Percentiles rank a stretch among this genome's conserved stretches.
Conservation (phyloP, 2,329 filamentous ascomycete species). For the Apiospora koreana region DNA sequence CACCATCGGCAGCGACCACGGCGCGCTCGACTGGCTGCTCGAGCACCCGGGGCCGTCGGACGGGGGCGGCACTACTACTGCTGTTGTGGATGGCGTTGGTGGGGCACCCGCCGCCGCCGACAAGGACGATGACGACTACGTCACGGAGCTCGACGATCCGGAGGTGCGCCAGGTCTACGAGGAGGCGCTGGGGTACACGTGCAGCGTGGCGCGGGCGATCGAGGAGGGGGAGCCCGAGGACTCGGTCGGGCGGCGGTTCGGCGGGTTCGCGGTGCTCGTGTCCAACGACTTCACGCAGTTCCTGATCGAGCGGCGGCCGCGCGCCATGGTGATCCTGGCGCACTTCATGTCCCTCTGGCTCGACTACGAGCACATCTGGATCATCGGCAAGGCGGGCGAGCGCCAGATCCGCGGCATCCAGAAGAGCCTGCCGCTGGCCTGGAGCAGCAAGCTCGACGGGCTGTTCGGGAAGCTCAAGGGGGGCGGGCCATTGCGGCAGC, state of each 20-base stretch:
- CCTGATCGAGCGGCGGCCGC: constrained; percentile 35
- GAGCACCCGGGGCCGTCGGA: constrained; percentile 30
- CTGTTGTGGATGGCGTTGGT: background rate
- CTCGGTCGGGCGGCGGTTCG: constrained; percentile 35
- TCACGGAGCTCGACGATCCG: constrained; percentile 31
- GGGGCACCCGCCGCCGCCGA: background rate
- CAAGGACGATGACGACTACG: background rate
- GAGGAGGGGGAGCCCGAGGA: constrained; percentile 30
- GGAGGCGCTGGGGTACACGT: constrained; percentile 36
- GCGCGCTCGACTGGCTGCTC: constrained; percentile 35
- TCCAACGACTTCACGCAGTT: constrained; percentile 35
- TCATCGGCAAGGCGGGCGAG: constrained; percentile 37
- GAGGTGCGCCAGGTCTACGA: constrained; percentile 30
- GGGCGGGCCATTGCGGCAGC: background rate
- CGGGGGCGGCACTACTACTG: constrained; percentile 10
- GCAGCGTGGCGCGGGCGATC: constrained; percentile 32
- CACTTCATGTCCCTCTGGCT: constrained; percentile 41
- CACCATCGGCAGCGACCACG: constrained; percentile 32
- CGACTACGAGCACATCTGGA: constrained; percentile 35
- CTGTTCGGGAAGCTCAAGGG: constrained; percentile 30
- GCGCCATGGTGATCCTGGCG: constrained; percentile 39
- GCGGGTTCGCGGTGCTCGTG: constrained; percentile 37
- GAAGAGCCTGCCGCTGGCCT: constrained; percentile 34
- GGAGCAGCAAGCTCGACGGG: constrained; percentile 36
- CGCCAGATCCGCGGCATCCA: constrained; percentile 38